phyloP scores from a whole-genome alignment of 352 stramenopile species.

The Pythium rhizo-oryzae region DNA sequence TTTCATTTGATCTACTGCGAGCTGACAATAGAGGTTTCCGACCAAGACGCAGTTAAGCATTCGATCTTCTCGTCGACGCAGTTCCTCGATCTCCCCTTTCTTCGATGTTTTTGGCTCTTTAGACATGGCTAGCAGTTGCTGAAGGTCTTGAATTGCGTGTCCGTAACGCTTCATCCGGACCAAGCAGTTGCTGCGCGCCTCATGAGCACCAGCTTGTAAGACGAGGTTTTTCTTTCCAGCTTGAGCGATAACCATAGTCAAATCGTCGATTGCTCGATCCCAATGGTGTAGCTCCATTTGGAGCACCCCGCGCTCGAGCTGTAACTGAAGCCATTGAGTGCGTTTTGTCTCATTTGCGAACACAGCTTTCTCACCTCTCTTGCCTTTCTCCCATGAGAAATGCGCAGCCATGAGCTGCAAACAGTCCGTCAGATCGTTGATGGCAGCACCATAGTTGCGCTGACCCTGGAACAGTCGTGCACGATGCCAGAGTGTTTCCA shows the following conservation, averaged over 20 bases:
- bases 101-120: slow-evolving; percentile 27
- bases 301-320: slow-evolving; percentile 43
- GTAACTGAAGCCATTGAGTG: slow-evolving; percentile 51
- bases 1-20: slow-evolving; percentile 51
- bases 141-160: slow-evolving; percentile 54
- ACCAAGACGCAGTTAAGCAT: slow-evolving; percentile 48
- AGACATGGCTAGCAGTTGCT: slow-evolving; percentile 30
- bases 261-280: slow-evolving; percentile 44
- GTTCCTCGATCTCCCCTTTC: slow-evolving; percentile 6
- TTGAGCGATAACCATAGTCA: slow-evolving; percentile 47
- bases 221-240: slow-evolving; percentile 34
- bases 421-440: slow-evolving; percentile 49
- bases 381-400: slow-evolving; percentile 42
- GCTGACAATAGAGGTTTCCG: slow-evolving; percentile 61
- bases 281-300: slow-evolving; percentile 44
- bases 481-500: slow-evolving; percentile 58
- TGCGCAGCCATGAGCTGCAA: slow-evolving; percentile 39
- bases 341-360: slow-evolving; percentile 44
- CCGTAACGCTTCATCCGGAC: slow-evolving; percentile 42
- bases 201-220: slow-evolving; percentile 33
- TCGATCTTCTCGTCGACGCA: slow-evolving; percentile 27
- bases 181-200: slow-evolving; percentile 40
- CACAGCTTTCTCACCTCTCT: slow-evolving; percentile 29
- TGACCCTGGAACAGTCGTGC: slow-evolving; percentile 41
- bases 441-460: slow-evolving; percentile 40